These are phyloP conservation scores for Heterobasidion occidentale DNA, from an alignment of 1,284 basidiomycete genomes.

Conservation along the genomic window DNA sequence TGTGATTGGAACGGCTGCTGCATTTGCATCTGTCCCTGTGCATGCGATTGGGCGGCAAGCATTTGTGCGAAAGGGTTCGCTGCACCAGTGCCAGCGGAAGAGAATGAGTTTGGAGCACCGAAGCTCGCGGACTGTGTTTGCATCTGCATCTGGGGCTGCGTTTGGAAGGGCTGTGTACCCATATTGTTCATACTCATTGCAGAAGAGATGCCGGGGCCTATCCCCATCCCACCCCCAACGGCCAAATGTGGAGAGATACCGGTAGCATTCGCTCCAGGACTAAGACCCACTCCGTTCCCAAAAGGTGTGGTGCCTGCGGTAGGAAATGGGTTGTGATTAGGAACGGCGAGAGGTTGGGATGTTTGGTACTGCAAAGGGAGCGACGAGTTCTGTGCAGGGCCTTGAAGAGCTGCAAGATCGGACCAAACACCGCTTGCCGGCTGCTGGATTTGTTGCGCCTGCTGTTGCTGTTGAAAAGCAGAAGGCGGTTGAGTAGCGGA, in stretches of 20 bases:
- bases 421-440: slow-evolving; percentile 30
- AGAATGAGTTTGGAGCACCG: not conserved
- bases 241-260: not conserved
- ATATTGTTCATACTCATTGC: not conserved
- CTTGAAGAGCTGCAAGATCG: slow-evolving; percentile 41
- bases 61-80: slow-evolving; percentile 14
- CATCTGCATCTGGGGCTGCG: slow-evolving; percentile 8
- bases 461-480: slow-evolving; percentile 4
- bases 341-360: slow-evolving; percentile 3
- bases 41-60: slow-evolving; percentile 9
- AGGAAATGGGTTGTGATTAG: slow-evolving; percentile 1
- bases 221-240: not conserved
- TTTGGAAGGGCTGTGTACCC: slow-evolving; percentile 9
- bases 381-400: slow-evolving; percentile 32
- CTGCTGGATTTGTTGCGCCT: slow-evolving; percentile 5
- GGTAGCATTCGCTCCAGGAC: not conserved
- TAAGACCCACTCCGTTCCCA: not conserved
- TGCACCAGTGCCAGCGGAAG: not conserved
- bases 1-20: not conserved
- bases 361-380: slow-evolving; percentile 45
- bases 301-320: not conserved
- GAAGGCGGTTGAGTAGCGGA: slow-evolving; percentile 7
- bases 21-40: slow-evolving; percentile 1
- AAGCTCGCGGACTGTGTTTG: slow-evolving; percentile 12
- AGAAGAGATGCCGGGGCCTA: not conserved